Evolutionary conservation across 2,329 filamentous ascomycete genomes (phyloP).

Genomic region (Diaporthe longicolla): DNA sequence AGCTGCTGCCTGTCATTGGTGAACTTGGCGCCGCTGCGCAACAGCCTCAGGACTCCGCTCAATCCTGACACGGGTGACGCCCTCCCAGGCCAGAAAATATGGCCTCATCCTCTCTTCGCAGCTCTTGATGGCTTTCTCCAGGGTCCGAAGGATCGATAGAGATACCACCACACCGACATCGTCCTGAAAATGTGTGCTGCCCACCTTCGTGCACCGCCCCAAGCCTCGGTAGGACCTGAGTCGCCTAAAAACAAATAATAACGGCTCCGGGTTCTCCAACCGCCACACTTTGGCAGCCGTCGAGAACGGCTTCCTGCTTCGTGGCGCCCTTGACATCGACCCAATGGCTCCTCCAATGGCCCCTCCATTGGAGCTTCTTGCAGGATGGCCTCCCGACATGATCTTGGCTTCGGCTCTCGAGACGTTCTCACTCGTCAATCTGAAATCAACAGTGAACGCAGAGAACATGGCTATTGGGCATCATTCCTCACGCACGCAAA

Average conservation of each 20-base stretch:
- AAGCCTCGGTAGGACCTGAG: slow-evolving; percentile 30
- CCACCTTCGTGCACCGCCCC: slow-evolving; percentile 12
- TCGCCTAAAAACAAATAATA: slow-evolving; percentile 25
- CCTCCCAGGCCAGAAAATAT: neutral
- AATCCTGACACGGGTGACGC: slow-evolving; percentile 19
- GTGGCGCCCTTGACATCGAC: slow-evolving; percentile 45
- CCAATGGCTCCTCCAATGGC: slow-evolving; percentile 36
- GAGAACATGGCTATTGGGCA: neutral
- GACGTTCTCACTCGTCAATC: slow-evolving; percentile 8
- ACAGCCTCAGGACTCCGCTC: slow-evolving; percentile 20
- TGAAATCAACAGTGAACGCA: neutral
- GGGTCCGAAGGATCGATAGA: slow-evolving; percentile 21
- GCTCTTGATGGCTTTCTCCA: neutral
- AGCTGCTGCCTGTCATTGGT: slow-evolving; percentile 21
- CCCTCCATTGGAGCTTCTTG: slow-evolving; percentile 7
- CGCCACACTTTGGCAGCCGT: neutral
- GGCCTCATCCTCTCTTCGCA: slow-evolving; percentile 22
- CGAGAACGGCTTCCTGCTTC: slow-evolving; percentile 42
- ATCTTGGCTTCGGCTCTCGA: slow-evolving; percentile 30
- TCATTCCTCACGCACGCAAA: neutral
- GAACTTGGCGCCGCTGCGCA: slow-evolving; percentile 14
- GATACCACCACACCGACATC: slow-evolving; percentile 18
- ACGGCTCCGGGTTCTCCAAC: slow-evolving; percentile 27
- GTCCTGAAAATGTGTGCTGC: slow-evolving; percentile 6
- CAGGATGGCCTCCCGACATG: neutral